Percentiles rank a stretch among this genome's conserved stretches.
phyloP scores from a whole-genome alignment of 345 rosid genomes.

The Linum usitatissimum region DNA sequence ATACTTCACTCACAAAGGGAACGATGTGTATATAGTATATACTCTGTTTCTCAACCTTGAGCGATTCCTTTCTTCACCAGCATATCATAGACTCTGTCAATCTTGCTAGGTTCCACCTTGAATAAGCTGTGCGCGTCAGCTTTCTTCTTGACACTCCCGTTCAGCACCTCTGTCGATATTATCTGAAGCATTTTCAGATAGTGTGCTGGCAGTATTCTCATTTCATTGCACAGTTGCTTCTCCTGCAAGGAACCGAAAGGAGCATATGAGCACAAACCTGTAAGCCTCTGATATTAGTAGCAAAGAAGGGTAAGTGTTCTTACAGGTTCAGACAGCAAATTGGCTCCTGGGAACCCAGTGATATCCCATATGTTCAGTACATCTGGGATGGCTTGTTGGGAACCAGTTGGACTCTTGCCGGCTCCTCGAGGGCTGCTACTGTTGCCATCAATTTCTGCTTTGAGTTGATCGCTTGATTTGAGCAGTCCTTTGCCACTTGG shows the following conservation, averaged over 20 bases:
- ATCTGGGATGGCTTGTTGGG: conserved; percentile 29
- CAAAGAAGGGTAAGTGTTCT: conserved; percentile 15
- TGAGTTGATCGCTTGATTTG: conserved; percentile 17
- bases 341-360: conserved; percentile 54
- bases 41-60: conserved; percentile 18
- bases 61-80: conserved; percentile 54
- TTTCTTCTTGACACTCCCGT: conserved; percentile 53
- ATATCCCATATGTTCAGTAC: conserved; percentile 62
- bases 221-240: conserved; percentile 55
- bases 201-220: conserved; percentile 66
- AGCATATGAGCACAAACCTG: neutral
- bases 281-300: neutral
- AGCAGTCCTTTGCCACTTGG: conserved; percentile 44
- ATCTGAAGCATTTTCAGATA: conserved; percentile 70
- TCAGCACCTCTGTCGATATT: conserved; percentile 49
- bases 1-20: too few relatives aligned
- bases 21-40: too few relatives aligned
- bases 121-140: conserved; percentile 73
- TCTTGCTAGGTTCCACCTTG: conserved; percentile 69
- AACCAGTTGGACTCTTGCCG: conserved; percentile 22
- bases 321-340: conserved; percentile 66
- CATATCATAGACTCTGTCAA: conserved; percentile 76
- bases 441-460: conserved; percentile 28
- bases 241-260: conserved; percentile 37
- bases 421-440: conserved; percentile 34